Percentiles rank a stretch among this genome's conserved stretches.
Evolutionary conservation across 495 filamentous ascomycete species (phyloP).

Genomic region (Neurospora tetrasperma): DNA sequence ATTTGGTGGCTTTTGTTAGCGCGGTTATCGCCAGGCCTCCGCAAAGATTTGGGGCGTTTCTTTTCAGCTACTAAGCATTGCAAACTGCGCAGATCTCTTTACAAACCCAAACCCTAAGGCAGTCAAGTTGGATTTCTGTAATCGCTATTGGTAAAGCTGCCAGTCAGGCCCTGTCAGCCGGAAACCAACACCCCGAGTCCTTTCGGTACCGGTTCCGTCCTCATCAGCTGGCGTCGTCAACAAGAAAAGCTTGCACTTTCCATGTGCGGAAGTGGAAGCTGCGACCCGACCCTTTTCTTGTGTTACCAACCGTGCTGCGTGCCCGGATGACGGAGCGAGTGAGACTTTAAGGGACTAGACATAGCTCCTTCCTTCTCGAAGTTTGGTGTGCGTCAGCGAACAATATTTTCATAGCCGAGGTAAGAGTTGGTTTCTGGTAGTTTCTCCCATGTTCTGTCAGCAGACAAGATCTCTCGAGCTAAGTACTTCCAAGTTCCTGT

Average conservation of each 20-base stretch:
- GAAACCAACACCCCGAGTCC: too few relatives aligned
- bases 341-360: not conserved
- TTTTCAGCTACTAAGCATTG: too few relatives aligned
- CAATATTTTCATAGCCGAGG: not conserved
- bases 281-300: not conserved
- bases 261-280: not conserved
- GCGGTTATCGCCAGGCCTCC: not conserved
- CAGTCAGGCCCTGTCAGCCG: too few relatives aligned
- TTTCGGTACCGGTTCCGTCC: not conserved
- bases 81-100: too few relatives aligned
- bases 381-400: not conserved
- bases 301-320: not conserved
- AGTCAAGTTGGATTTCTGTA: too few relatives aligned
- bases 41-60: too few relatives aligned
- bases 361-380: not conserved
- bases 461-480: not conserved
- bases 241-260: not conserved
- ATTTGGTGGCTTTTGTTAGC: not conserved
- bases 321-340: not conserved
- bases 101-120: too few relatives aligned
- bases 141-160: too few relatives aligned
- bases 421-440: not conserved
- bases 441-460: not conserved
- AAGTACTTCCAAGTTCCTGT: constrained; percentile 3
- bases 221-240: not conserved